Base-by-base conservation (phyloP, 2,329 filamentous ascomycete species). In the Tolypocladium paradoxum region DNA sequence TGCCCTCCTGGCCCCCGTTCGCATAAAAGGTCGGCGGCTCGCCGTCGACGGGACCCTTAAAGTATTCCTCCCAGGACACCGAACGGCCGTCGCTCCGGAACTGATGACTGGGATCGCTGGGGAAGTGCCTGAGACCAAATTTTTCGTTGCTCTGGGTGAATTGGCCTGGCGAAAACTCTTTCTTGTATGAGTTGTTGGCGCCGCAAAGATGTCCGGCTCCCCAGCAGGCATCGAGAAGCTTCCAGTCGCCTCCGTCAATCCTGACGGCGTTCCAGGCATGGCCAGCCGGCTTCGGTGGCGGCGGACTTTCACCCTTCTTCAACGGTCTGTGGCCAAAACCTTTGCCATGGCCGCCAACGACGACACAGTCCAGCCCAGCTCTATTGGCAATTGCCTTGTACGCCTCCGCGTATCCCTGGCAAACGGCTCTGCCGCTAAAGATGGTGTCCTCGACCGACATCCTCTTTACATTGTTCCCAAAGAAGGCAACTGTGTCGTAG, bases 231-330 rank as follows among this genome's bases (percentile, higher is more conserved):
- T 99, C 93, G 49, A 97, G 72, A 1, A 97, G 78, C 69, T 96
- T 96, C 92, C 92, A 97, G 58, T 83, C 81, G 2, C 88, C 89
- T 29, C 84, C 81, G 61, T 97, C 92, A 54, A 97, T 90, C 50
- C 83, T 79, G 7, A 96, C 89, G 0, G 88, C 91, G 63, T 96
- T 96, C 93, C 93, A 96, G 0, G 93, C 92, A 68, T 97, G 92
- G 1, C 81, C 80, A 6, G 71, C 76, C 0, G 79, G 71, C 51
- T 84, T 73, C 22, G 77, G 78, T 0, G 82, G 77, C 2, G 91
- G 91, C 0, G 86, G 66, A 0, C 79, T 73, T 51, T 87, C 76
- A 4, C 87, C 87, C 0, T 82, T 77, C 38, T 76, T 73, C 8
- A 90, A 70, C 0, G 82, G 69, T 0, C 65, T 67, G 68, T 90